phyloP scores from a whole-genome alignment of 2,329 filamentous ascomycete genomes.

The Aspergillus sp. region DNA sequence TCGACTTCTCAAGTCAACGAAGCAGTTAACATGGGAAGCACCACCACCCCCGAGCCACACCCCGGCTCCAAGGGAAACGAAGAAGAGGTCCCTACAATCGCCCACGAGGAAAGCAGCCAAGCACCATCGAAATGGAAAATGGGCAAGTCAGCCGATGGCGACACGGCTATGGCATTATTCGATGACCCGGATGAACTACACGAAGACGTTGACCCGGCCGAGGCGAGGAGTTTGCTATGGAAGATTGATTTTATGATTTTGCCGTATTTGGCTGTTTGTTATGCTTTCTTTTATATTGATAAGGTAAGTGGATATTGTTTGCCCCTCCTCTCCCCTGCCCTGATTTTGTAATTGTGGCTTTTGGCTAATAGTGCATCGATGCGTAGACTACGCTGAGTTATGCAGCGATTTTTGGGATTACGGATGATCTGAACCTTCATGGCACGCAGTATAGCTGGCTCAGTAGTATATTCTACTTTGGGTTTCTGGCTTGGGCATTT shows the following conservation, averaged over 20 bases:
- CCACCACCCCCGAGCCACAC: conserved; percentile 2
- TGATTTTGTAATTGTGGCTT: neutral
- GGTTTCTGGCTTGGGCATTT: conserved; percentile 51
- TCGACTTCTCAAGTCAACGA: too few species aligned
- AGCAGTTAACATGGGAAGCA: conserved; percentile 8
- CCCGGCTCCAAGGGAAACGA: conserved; percentile 17
- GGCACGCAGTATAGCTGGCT: conserved; percentile 57
- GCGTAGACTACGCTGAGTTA: conserved; percentile 54
- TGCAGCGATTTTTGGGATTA: conserved; percentile 61
- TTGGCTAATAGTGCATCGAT: neutral
- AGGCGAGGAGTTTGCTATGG: conserved; percentile 45
- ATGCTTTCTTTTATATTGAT: conserved; percentile 50
- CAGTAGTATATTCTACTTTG: conserved; percentile 53
- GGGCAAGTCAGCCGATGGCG: conserved; percentile 34
- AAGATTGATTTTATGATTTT: conserved; percentile 59
- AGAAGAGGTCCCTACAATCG: conserved; percentile 16
- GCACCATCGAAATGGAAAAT: conserved; percentile 21
- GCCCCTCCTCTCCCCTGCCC: neutral
- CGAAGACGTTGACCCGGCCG: conserved; percentile 41
- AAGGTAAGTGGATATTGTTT: conserved; percentile 20
- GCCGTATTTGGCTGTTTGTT: conserved; percentile 52
- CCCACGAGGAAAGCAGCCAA: conserved; percentile 23
- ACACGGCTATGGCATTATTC: conserved; percentile 50
- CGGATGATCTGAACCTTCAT: conserved; percentile 53
- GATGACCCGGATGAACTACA: conserved; percentile 44